Evolutionary conservation across 495 filamentous ascomycete genomes (phyloP), one percentile per base, ranked within the genome.

Genomic region (Penicillium waksmanii): DNA sequence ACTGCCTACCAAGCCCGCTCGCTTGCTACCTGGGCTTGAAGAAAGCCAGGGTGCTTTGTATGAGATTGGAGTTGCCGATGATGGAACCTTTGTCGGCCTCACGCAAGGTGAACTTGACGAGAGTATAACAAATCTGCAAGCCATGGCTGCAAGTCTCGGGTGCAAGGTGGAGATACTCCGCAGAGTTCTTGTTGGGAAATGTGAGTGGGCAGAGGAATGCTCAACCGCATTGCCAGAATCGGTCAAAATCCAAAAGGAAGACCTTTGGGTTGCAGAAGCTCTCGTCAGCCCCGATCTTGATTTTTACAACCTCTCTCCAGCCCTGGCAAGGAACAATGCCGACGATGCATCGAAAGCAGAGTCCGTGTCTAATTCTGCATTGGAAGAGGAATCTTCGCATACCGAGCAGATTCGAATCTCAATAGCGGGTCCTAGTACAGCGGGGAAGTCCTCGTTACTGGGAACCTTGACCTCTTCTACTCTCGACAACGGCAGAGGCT

Each of bases 11-110:
- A 86, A 85, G 56, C 85, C 86, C 4, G 83, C 78, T 46, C 87
- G 84, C 53, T 74, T 92, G 42, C 76, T 91, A 11, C 89, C 92
- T 5, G 91, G 95, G 1, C 80, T 98, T 3, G 93, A 98, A 69
- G 93, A 96, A 60, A 97, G 92, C 38, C 87, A 89, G 57, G 95
- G 95, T 17, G 96, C 96, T 0, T 70, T 98, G 52, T 98, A 98
- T 58, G 96, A 98, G 74, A 96, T 98, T 67, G 95, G 95, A 0
- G 93, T 98, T 19, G 87, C 93, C 5, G 95, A 98, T 70, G 93
- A 97, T 76, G 95, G 95, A 13, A 91, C 88, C 0, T 88, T 98
- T 59, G 87, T 96, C 43, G 95, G 95, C 1, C 76, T 98, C n/a
- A 89, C 90, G 1, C 83, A 88, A 62, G 93, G 97, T 68, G 95